Evolutionary conservation across 2,329 filamentous ascomycete genomes (phyloP).

Genomic region (Stagonosporopsis vannaccii): DNA sequence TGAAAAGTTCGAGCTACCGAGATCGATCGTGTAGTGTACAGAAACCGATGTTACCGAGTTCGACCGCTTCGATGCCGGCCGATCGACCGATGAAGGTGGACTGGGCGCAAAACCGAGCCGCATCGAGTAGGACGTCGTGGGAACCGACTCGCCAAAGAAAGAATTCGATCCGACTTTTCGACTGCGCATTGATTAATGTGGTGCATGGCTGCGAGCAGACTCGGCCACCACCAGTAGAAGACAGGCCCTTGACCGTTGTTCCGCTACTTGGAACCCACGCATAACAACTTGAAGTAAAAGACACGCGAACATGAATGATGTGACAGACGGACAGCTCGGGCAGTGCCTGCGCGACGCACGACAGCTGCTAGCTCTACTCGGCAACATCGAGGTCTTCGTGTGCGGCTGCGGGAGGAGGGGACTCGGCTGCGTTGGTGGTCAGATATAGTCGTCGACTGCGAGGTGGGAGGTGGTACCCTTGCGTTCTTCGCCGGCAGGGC

Average conservation of each 20-base stretch:
- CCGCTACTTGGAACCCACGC: conserved; percentile 33
- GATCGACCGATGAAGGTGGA: conserved; percentile 40
- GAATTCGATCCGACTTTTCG: conserved; percentile 42
- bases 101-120: conserved; percentile 37
- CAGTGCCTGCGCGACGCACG: conserved; percentile 21
- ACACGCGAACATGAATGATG: conserved; percentile 27
- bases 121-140: conserved; percentile 46
- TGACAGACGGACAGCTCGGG: conserved; percentile 21
- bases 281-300: conserved; percentile 28
- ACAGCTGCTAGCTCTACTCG: conserved; percentile 61
- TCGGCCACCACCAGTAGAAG: conserved; percentile 31
- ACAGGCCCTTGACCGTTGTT: conserved; percentile 31
- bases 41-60: conserved; percentile 33
- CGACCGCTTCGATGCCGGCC: conserved; percentile 44
- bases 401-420: conserved; percentile 71
- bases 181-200: conserved; percentile 49
- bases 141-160: conserved; percentile 44
- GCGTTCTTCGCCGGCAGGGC: conserved; percentile 83
- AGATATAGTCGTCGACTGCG: conserved; percentile 30
- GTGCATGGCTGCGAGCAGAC: conserved; percentile 34
- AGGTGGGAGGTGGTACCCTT: conserved; percentile 69
- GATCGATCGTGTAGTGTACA: conserved; percentile 50
- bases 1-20: conserved; percentile 41
- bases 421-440: conserved; percentile 65
- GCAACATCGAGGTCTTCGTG: conserved; percentile 97